Base-by-base conservation (phyloP, 495 filamentous ascomycete genomes). In the Pyrenula aspistea region DNA sequence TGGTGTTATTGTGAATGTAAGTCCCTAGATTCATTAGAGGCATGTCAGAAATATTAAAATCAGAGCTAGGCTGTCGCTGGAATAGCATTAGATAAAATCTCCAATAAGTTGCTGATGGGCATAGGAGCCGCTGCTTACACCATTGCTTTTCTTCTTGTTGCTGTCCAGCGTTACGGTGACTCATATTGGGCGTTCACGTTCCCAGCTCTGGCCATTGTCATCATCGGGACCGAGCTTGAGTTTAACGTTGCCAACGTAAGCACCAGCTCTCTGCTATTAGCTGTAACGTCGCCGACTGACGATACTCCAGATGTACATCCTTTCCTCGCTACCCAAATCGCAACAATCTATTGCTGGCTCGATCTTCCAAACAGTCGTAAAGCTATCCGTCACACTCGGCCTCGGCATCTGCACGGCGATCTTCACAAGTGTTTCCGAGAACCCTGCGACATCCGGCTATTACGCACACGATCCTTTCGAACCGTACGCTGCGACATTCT, bases 271-370 rank as follows among this genome's bases (percentile, higher is more conserved):
- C n/a, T n/a, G n/a, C n/a, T n/a, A n/a, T n/a, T n/a, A n/a, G n/a
- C n/a, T n/a, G n/a, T n/a, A n/a, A n/a, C n/a, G n/a, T n/a, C n/a
- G n/a, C n/a, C n/a, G n/a, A n/a, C n/a, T n/a, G n/a, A n/a, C n/a
- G n/a, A n/a, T n/a, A n/a, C n/a, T n/a, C n/a, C n/a, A n/a, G n/a
- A 61, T 83, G 12, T 49, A 79, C 54, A 78, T 82, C 88, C 92
- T 74, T 88, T 91, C 69, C 86, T 93, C 64, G 88, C 91, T 68
- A 88, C 88, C 47, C 83, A 92, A 52, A 88, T 88, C 59, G 88
- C 88, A 51, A 88, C 88, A 83, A 55, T 71, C 67, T 0, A 65
- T 82, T 4, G 76, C 77, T 15, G 77, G 79, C 10, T 77, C 74
- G 4, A 74, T 83, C 1, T 80, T 82, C 68, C 80, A 79, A 60